Conservation (phyloP, 441 rosid genomes). For the Populus tomentosa region DNA sequence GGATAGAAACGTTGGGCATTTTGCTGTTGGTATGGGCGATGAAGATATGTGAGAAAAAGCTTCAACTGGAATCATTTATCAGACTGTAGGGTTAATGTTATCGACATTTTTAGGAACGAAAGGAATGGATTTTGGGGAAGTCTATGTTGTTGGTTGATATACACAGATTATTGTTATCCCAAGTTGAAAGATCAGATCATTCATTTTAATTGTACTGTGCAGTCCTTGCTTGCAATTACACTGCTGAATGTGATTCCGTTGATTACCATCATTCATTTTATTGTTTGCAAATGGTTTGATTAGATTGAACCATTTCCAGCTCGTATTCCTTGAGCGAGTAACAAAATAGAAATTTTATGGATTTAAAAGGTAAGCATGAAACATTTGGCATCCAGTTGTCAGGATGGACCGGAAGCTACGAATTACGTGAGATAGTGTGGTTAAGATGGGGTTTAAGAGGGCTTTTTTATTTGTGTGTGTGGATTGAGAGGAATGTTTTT, state of each 20-base stretch:
- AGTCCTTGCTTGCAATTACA: background rate
- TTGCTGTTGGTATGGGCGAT: constrained; percentile 24
- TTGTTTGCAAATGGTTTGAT: background rate
- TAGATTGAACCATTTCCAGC: background rate
- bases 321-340: no score
- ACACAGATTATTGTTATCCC: background rate
- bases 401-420: no score
- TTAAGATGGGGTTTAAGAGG: no score
- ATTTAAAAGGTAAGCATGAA: no score
- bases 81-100: background rate
- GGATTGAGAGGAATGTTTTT: no score
- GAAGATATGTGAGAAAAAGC: constrained; percentile 18
- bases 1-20: constrained; percentile 47
- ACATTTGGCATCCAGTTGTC: no score
- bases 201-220: background rate
- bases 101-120: background rate
- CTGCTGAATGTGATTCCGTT: background rate
- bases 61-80: background rate
- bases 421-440: no score
- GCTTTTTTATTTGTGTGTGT: rapidly evolving
- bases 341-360: no score
- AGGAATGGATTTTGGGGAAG: background rate
- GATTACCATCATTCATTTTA: background rate
- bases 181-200: background rate
- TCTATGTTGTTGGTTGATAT: background rate